phyloP scores from a whole-genome alignment of 2,329 filamentous ascomycete genomes.

The Colletotrichum nymphaeae region DNA sequence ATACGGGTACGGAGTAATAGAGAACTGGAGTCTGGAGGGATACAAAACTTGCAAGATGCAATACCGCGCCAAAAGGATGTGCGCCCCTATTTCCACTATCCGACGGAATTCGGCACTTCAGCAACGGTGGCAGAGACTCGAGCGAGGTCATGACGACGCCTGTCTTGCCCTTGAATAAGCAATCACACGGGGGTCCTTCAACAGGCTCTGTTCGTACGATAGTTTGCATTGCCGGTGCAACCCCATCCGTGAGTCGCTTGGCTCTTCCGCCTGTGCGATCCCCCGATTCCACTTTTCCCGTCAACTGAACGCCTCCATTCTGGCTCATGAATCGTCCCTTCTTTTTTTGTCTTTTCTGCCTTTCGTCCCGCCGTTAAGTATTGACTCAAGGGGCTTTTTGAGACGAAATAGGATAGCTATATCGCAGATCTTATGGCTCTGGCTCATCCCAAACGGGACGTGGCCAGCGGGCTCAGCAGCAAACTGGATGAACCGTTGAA shows the following conservation, averaged over 20 bases:
- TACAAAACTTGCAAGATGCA: not conserved
- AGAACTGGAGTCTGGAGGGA: not conserved
- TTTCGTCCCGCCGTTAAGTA: not conserved
- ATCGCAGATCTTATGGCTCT: not conserved
- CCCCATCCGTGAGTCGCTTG: conserved; percentile 27
- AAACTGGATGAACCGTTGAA: not conserved
- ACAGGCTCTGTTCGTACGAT: not conserved
- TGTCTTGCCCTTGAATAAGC: not conserved
- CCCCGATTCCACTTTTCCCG: conserved; percentile 29
- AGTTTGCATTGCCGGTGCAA: not conserved
- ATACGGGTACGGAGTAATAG: not conserved
- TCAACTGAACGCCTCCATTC: not conserved
- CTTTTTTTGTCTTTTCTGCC: not conserved
- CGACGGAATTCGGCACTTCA: not conserved
- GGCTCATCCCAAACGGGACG: not conserved
- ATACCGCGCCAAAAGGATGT: not conserved
- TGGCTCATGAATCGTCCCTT: not conserved
- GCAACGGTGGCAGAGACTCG: not conserved
- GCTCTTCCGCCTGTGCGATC: not conserved
- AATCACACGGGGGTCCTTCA: not conserved
- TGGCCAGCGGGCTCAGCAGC: not conserved
- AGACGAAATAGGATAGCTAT: not conserved
- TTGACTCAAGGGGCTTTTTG: not conserved
- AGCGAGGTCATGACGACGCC: not conserved
- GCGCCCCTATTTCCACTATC: not conserved